phyloP scores from a whole-genome alignment of 805 yeast genomes.

The Yarrowia sp. region DNA sequence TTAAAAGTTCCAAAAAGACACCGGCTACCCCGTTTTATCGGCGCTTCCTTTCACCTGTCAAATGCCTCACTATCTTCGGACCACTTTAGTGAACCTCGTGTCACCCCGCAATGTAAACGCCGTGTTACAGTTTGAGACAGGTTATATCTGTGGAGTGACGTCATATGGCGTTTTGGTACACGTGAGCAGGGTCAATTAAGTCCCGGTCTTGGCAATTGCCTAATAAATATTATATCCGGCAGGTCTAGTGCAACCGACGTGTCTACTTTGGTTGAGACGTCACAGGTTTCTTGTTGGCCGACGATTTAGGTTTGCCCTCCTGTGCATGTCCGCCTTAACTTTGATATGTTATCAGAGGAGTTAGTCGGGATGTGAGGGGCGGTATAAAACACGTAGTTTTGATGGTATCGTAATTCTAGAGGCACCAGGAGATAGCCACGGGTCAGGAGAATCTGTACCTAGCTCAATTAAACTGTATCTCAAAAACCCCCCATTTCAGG shows the following conservation, averaged over 20 bases:
- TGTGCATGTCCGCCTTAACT: conserved; percentile 16
- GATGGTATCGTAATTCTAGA: not conserved
- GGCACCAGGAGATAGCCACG: too few species aligned
- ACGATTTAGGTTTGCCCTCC: too few species aligned
- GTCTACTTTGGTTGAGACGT: too few species aligned
- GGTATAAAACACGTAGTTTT: not conserved
- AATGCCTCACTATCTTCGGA: not conserved
- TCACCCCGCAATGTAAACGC: not conserved
- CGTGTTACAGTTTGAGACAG: too few species aligned
- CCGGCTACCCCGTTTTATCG: not conserved
- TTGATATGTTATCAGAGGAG: conserved; percentile 8
- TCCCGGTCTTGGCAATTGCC: not conserved
- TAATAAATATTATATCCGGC: too few species aligned
- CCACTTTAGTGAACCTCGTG: too few species aligned
- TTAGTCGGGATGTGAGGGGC: not conserved
- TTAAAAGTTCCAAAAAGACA: not conserved
- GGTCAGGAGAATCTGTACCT: too few species aligned
- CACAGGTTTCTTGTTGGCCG: too few species aligned
- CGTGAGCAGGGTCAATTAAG: not conserved
- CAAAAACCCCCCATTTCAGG: too few species aligned
- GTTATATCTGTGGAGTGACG: too few species aligned
- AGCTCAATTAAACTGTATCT: not conserved
- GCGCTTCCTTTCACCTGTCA: not conserved
- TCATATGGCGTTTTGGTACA: not conserved
- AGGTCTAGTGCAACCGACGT: too few species aligned